phyloP scores from a whole-genome alignment of 208 protist genomes.

The Acanthamoeba castellanii region DNA sequence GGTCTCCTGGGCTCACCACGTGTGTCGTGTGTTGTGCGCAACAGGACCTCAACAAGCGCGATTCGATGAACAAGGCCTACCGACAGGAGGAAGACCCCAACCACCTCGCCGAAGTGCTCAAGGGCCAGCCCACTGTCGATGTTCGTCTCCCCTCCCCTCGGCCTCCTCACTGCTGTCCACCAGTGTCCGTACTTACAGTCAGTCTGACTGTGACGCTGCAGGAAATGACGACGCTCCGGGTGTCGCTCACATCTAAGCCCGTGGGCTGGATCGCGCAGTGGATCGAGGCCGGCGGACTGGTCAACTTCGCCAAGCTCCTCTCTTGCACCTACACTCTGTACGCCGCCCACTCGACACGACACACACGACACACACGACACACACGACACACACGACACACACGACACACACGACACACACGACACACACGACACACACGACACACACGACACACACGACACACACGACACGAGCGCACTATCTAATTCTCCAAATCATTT shows the following conservation, averaged over 20 bases:
- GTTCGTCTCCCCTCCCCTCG: background rate
- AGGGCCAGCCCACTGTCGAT: slow-evolving; percentile 32
- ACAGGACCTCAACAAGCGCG: slow-evolving; percentile 46
- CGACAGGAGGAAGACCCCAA: slow-evolving; percentile 56
- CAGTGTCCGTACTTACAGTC: no score
- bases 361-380: no score
- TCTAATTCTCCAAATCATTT: background rate
- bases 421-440: no score
- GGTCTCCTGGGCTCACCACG: background rate
- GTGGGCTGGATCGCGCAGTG: slow-evolving; percentile 50
- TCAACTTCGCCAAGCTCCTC: slow-evolving; percentile 37
- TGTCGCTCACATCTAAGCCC: slow-evolving; percentile 71
- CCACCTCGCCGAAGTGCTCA: slow-evolving; percentile 50
- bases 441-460: no score
- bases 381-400: no score
- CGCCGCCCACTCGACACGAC: background rate
- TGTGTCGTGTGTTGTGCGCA: background rate
- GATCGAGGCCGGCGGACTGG: slow-evolving; percentile 38
- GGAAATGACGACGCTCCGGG: slow-evolving; percentile 61
- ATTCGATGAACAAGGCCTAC: slow-evolving; percentile 56
- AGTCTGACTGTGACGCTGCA: no score
- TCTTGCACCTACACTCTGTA: background rate
- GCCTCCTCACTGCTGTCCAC: background rate
- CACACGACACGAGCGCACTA: no score
- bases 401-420: no score